phyloP scores from a whole-genome alignment of 495 filamentous ascomycete genomes.

The Penicillium canescens region DNA sequence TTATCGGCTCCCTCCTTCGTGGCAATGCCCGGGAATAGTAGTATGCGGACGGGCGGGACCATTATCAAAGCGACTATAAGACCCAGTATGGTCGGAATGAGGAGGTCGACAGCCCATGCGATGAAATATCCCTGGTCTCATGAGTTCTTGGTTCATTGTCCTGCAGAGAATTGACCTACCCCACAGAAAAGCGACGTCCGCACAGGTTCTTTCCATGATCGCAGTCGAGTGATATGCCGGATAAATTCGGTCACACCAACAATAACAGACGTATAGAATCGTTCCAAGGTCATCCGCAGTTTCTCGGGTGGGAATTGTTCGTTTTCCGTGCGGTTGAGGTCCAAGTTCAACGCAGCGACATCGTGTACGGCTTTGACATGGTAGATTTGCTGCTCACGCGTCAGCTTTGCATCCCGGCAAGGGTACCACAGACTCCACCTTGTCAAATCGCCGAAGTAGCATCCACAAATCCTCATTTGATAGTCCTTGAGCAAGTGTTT shows the following conservation, averaged over 20 bases:
- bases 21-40: slow-evolving; percentile 73
- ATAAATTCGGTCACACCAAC: slow-evolving; percentile 64
- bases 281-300: slow-evolving; percentile 74
- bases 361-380: slow-evolving; percentile 71
- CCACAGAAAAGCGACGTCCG: slow-evolving; percentile 68
- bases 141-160: no score
- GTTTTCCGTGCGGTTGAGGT: slow-evolving; percentile 77
- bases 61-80: slow-evolving; percentile 65
- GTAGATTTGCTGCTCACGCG: slow-evolving; percentile 72
- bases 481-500: slow-evolving; percentile 47
- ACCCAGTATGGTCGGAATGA: slow-evolving; percentile 60
- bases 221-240: slow-evolving; percentile 73
- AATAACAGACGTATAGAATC: slow-evolving; percentile 80
- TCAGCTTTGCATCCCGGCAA: slow-evolving; percentile 10
- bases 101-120: slow-evolving; percentile 75
- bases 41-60: slow-evolving; percentile 60
- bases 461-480: slow-evolving; percentile 86
- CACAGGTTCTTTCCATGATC: slow-evolving; percentile 75
- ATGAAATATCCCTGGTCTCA: slow-evolving; percentile 57
- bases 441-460: slow-evolving; percentile 79
- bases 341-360: slow-evolving; percentile 59
- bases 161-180: slow-evolving; percentile 33
- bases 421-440: slow-evolving; percentile 46
- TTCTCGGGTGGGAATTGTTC: slow-evolving; percentile 89
- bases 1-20: slow-evolving; percentile 63